Percentiles rank a stretch among this genome's conserved stretches.
Conservation (phyloP, 352 stramenopile genomes). For the Globisporangium middletonii region DNA sequence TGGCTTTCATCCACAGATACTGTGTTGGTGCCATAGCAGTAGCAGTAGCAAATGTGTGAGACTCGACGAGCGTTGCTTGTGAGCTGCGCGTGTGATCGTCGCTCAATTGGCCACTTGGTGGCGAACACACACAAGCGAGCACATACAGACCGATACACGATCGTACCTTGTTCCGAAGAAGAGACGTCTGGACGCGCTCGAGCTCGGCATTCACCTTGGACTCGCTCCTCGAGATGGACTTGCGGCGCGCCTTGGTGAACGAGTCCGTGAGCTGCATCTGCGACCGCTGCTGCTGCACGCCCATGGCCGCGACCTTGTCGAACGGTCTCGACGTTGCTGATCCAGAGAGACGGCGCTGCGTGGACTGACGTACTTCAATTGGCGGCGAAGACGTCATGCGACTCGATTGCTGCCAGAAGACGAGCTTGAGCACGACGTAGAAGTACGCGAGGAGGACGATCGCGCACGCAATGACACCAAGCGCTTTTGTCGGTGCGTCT, state of each 20-base stretch:
- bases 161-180: conserved; percentile 7
- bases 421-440: conserved; percentile 10
- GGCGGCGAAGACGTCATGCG: conserved; percentile 2
- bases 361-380: not conserved
- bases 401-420: conserved; percentile 10
- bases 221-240: conserved; percentile 5
- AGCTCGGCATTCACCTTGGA: conserved; percentile 6
- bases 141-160: not conserved
- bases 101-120: not conserved
- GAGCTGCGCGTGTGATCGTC: not conserved
- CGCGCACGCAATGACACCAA: conserved; percentile 5
- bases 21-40: not conserved
- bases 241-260: conserved; percentile 5
- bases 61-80: too few relatives aligned
- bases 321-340: not conserved
- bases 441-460: conserved; percentile 5
- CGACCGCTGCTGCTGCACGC: not conserved
- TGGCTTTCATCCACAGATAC: conserved; percentile 14
- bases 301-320: not conserved
- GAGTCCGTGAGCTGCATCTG: conserved; percentile 4
- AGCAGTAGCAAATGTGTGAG: not conserved
- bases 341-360: too few relatives aligned
- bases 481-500: not conserved
- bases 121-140: too few relatives aligned
- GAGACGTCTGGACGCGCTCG: conserved; percentile 4